Evolutionary conservation across 352 stramenopile species (phyloP), one percentile per base, ranked within the genome.

Genomic region (Globisporangium nodosum): DNA sequence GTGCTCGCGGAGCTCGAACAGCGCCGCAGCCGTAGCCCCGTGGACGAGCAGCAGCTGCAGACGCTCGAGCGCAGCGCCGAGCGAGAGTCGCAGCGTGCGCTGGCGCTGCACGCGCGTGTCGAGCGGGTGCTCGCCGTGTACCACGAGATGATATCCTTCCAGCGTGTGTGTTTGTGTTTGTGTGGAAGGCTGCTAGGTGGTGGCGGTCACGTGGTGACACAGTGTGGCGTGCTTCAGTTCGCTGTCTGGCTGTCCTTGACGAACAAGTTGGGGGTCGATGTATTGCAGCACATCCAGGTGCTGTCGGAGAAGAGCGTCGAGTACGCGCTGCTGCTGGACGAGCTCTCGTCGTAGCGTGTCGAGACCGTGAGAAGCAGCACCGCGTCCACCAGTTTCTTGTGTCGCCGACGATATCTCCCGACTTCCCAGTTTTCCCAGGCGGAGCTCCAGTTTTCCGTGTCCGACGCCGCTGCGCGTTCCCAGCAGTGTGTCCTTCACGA

Each of bases 261-360:
- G 0, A n/a, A 49, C 16, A 9, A 24, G 21, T 13, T 20, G n/a
- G 16, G 6, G 8, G 43, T 15, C 20, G 13, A n/a, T 51, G 30
- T 20, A 40, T 3, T 18, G 6, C 18, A 55, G 50, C 30, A 71
- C 67, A 59, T 90, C 49, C 71, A 82, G 66, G 66, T 86, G 50
- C 58, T 89, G 56, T 89, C 79, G 2, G 73, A 85, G 63, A 89
- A 89, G 58, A 86, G 72, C 54, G 78, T 87, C 64, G 76, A 88
- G 70, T 81, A 75, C 66, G 78, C 70, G 48, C 54, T 68, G 12
- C 51, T 88, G 35, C 61, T 88, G 54, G 72, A 88, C 27, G 72
- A 88, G 51, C 50, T 88, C 9, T 27, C 43, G 30, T 51, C 35
- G 16, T 8, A 24, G 21, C 11, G 33, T 35, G 33, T 12, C 33